A percentile compares a stretch with the other conserved stretches of the same genome.
phyloP scores from a whole-genome alignment of 768 basidiomycete genomes.

The Suillus subluteus region DNA sequence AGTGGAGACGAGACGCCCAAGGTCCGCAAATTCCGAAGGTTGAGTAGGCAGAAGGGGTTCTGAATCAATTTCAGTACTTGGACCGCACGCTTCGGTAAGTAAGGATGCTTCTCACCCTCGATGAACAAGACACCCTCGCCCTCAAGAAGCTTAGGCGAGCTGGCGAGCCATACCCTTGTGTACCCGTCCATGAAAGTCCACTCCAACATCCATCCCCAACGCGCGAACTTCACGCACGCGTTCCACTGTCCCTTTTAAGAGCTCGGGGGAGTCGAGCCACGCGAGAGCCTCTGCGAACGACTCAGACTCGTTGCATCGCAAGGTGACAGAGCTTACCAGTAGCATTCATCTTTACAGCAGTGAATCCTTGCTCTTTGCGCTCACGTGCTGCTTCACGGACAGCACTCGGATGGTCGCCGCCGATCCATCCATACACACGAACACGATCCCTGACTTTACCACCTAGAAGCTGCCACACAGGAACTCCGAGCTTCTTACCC shows the following conservation, averaged over 20 bases:
- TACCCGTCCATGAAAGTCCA: conserved; percentile 73
- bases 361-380: conserved; percentile 66
- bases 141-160: conserved; percentile 61
- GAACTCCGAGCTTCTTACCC: conserved; percentile 73
- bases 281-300: conserved; percentile 35
- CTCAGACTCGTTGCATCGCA: conserved; percentile 13
- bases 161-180: conserved; percentile 75
- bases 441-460: conserved; percentile 66
- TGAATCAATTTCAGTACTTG: conserved; percentile 20
- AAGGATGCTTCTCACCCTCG: conserved; percentile 44
- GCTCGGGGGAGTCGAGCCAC: conserved; percentile 65
- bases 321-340: conserved; percentile 40
- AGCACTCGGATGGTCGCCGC: conserved; percentile 49
- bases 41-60: conserved; percentile 65
- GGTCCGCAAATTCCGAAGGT: conserved; percentile 62
- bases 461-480: conserved; percentile 67
- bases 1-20: conserved; percentile 54
- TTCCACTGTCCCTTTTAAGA: conserved; percentile 52
- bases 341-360: conserved; percentile 75
- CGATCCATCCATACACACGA: conserved; percentile 63
- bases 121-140: conserved; percentile 65
- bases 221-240: conserved; percentile 55
- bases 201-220: conserved; percentile 63
- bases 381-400: conserved; percentile 54
- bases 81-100: not conserved